A percentile compares a stretch with the other conserved stretches of the same genome.
Conservation (phyloP, 805 yeast species). For the Diddensiella caesifluorescens region DNA sequence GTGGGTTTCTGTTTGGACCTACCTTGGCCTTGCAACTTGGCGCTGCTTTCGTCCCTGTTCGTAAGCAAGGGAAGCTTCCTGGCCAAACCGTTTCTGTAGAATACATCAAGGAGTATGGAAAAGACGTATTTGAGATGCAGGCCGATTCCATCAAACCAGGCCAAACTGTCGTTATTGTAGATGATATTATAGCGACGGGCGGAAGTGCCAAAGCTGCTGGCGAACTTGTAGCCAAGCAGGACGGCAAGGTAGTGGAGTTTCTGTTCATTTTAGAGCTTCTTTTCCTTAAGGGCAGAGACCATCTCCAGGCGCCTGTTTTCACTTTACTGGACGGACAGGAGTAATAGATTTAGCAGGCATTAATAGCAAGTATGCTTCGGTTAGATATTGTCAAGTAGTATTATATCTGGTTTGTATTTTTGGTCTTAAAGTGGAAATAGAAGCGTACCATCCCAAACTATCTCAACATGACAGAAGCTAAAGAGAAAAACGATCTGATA, state of each 20-base stretch:
- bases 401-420: background rate
- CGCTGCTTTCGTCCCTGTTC: conserved; percentile 90
- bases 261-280: conserved; percentile 90
- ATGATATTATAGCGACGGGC: conserved; percentile 97
- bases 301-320: conserved; percentile 78
- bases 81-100: conserved; percentile 70
- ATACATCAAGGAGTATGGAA: conserved; percentile 88
- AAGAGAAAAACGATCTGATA: conserved; percentile 13
- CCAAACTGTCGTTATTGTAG: conserved; percentile 79
- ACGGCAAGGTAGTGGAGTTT: conserved; percentile 73
- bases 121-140: conserved; percentile 85
- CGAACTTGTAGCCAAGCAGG: conserved; percentile 60
- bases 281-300: conserved; percentile 89
- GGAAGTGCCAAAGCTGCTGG: conserved; percentile 97
- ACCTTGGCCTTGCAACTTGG: conserved; percentile 82
- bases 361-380: too few relatives aligned
- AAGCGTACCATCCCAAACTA: background rate
- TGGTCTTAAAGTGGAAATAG: too few relatives aligned
- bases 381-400: too few relatives aligned
- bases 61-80: conserved; percentile 94
- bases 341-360: background rate
- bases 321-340: conserved; percentile 80
- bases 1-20: conserved; percentile 97
- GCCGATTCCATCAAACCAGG: conserved; percentile 72
- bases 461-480: conserved; percentile 10